Percentiles rank a stretch among this genome's conserved stretches.
phyloP scores from a whole-genome alignment of 2,329 filamentous ascomycete species.

The Pyrenophora tritici-repentis region DNA sequence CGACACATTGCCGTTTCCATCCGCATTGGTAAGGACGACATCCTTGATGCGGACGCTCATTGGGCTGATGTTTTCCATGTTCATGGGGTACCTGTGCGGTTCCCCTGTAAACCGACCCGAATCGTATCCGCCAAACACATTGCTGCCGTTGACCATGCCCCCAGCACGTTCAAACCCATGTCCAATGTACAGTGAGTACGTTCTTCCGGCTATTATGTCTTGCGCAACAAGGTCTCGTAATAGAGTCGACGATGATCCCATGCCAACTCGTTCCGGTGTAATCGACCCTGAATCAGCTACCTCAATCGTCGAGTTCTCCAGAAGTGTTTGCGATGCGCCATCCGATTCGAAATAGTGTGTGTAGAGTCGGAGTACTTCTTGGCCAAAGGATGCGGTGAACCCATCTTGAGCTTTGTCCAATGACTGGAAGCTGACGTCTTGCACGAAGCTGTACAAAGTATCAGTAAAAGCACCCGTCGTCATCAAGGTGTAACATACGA shows the following conservation, averaged over 20 bases:
- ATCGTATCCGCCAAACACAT: constrained; percentile 53
- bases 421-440: constrained; percentile 30
- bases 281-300: constrained; percentile 40
- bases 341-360: constrained; percentile 50
- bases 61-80: constrained; percentile 36
- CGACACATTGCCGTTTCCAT: constrained; percentile 39
- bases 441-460: constrained; percentile 26
- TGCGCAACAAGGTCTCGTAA: constrained; percentile 44
- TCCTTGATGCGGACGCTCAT: constrained; percentile 49
- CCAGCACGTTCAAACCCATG: constrained; percentile 49
- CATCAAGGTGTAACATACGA: constrained; percentile 30
- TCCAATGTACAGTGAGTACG: constrained; percentile 52
- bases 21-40: constrained; percentile 44
- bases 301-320: constrained; percentile 43
- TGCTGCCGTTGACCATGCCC: constrained; percentile 50
- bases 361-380: constrained; percentile 46
- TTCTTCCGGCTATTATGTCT: constrained; percentile 47
- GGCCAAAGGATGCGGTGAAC: constrained; percentile 37
- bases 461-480: constrained; percentile 13
- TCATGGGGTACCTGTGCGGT: constrained; percentile 43
- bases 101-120: constrained; percentile 49
- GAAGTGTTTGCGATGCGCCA: constrained; percentile 42
- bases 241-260: constrained; percentile 49
- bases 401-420: constrained; percentile 30
- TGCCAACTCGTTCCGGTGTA: constrained; percentile 45